A percentile compares a stretch with the other conserved stretches of the same genome.
Conservation (phyloP, 495 filamentous ascomycete genomes). For the Halenospora varia region DNA sequence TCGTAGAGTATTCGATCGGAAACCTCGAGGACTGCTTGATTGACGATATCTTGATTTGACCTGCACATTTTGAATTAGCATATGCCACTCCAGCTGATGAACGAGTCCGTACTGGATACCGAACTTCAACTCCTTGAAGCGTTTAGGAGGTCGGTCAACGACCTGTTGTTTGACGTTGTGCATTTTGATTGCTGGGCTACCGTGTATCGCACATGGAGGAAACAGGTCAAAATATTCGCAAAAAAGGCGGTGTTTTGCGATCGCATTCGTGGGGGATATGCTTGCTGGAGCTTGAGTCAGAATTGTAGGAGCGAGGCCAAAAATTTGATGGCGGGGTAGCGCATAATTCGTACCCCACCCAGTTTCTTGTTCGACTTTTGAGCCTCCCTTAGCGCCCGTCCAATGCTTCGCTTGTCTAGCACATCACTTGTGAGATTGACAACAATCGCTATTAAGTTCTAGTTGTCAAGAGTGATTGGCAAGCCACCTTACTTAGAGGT, state of each 20-base stretch:
- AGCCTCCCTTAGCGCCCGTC: too few species aligned
- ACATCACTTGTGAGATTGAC: too few species aligned
- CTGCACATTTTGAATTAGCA: slow-evolving; percentile 35
- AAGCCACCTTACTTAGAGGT: too few species aligned
- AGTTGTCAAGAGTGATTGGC: too few species aligned
- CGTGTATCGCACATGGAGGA: background rate
- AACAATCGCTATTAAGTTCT: too few species aligned
- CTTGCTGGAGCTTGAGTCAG: background rate
- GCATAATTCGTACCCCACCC: background rate
- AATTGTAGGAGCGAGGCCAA: background rate
- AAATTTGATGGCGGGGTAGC: background rate
- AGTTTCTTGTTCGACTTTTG: too few species aligned
- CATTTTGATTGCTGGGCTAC: background rate
- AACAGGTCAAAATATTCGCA: background rate
- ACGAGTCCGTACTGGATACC: slow-evolving; percentile 59
- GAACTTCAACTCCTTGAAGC: slow-evolving; percentile 90
- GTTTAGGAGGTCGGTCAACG: slow-evolving; percentile 77
- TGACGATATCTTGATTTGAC: slow-evolving; percentile 88
- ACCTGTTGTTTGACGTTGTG: slow-evolving; percentile 73
- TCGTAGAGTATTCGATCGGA: slow-evolving; percentile 89
- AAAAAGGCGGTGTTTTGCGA: background rate
- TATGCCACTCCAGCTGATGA: background rate
- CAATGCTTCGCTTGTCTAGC: too few species aligned
- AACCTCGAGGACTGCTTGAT: slow-evolving; percentile 88
- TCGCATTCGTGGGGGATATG: background rate